Base-by-base conservation (phyloP, 208 protist genomes). In the Crithidia sp. region DNA sequence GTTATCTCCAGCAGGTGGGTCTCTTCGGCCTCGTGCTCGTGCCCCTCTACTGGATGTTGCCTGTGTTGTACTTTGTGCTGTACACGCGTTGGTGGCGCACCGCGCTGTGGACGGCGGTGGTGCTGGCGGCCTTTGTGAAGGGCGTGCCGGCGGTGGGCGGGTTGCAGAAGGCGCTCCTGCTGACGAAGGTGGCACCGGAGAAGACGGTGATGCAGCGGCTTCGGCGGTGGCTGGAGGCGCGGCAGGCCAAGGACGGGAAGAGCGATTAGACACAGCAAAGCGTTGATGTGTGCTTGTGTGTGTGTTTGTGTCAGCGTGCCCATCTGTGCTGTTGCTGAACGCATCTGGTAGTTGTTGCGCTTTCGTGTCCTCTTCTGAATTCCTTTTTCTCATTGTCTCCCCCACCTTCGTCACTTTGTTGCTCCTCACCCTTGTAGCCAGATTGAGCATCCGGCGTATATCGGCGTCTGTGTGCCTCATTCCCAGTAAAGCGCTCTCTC, bases 1-100 rank as follows among this genome's bases (percentile, higher is more conserved):
- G 76, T 14, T 74, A 79, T 67, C 70, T 66, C 40, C 67, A 74
- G 45, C 61, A 79, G 14, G 67, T 74, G 7, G 74, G 74, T 3
- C 13, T 74, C 47, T 74, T 79, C 41, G 74, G 74, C 16, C 7
- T 52, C 1, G 55, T 65, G 5, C 40, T 69, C 39, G 50, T 53
- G 37, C 74, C 74, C 7, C 19, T 74, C 7, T 72, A 68, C 45
- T 83, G 71, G 70, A 13, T 78, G 36, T n/a, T 50, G 36, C 52
- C 73, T 19, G 4, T 76, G 0, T 16, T 83, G n/a, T 87, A 67
- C 60, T 71, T 64, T 17, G 45, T 63, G 8, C 3, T 76, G 17
- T 78, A 37, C 71, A 72, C 43, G 54, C 55, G 41, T 12, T 76
- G 66, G 64, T 82, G 73, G 70, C 39, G 58, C 36, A 52, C 36